These are phyloP conservation scores for Panellus pusillus DNA, from an alignment of 768 basidiomycete species.

Conservation along the genomic window DNA sequence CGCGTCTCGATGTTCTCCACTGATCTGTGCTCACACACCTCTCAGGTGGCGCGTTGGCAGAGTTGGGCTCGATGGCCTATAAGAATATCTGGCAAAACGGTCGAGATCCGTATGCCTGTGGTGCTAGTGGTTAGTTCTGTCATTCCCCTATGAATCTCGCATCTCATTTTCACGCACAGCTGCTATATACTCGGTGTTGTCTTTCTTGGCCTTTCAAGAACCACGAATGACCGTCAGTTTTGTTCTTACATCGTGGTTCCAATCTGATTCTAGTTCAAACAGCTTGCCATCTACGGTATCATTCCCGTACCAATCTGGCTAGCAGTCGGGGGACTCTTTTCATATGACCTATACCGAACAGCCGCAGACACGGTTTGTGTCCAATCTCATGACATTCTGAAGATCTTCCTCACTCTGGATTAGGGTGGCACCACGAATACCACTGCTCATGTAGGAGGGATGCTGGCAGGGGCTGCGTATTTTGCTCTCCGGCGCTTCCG, in stretches of 20 bases:
- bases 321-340: slow-evolving; percentile 64
- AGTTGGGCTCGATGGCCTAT: slow-evolving; percentile 51
- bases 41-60: slow-evolving; percentile 61
- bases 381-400: background rate
- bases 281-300: slow-evolving; percentile 59
- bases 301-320: slow-evolving; percentile 81
- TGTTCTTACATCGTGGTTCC: no score
- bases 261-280: no score
- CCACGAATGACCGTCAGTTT: slow-evolving; percentile 47
- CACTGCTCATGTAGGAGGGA: slow-evolving; percentile 69
- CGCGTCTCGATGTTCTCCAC: slow-evolving; percentile 28
- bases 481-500: slow-evolving; percentile 43
- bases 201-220: slow-evolving; percentile 69
- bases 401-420: background rate
- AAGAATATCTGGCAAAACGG: slow-evolving; percentile 36
- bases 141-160: slow-evolving; percentile 1
- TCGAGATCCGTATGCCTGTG: slow-evolving; percentile 46
- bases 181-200: slow-evolving; percentile 69
- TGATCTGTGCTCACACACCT: slow-evolving; percentile 1
- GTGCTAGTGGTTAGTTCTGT: slow-evolving; percentile 69
- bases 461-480: slow-evolving; percentile 61
- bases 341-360: slow-evolving; percentile 56
- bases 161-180: slow-evolving; percentile 38
- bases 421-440: slow-evolving; percentile 58
- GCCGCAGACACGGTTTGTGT: slow-evolving; percentile 38